Base-by-base conservation (phyloP, 257 asterid species). In the Scutellaria baicalensis region DNA sequence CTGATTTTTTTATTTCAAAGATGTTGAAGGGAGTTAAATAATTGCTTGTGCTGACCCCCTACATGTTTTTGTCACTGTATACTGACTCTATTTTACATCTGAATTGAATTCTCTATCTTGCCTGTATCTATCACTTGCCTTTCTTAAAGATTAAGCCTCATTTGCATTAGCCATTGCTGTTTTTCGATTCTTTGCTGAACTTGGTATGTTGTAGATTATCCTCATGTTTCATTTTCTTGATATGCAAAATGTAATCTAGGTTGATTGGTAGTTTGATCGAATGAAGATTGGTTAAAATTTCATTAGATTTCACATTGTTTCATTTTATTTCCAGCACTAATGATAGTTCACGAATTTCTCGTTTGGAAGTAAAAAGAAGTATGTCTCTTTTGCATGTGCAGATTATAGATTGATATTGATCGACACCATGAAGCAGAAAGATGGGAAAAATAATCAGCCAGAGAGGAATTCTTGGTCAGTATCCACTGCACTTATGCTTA, bases 371-470 rank as follows among this genome's bases (percentile, higher is more conserved):
- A 33, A 6, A n/a, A 57, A 39, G 50, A 67, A 68, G 3, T 14
- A 16, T 20, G n/a, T 40, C 4, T 10, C 8, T 54, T 9, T 21
- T 11, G 9, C 39, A 40, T 66, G 54, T 39, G 52, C 68, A 85
- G 84, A 73, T 70, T 50, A 59, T 69, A 67, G 75, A 68, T 55
- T 62, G 51, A 51, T 62, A 54, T 33, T 8, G 64, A 54, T 33
- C 6, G 64, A 73, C 72, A 81, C 69, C 59, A 84, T 86, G 89
- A 82, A 78, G 66, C 57, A 64, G 8, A 87, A 83, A 70, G 93
- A 88, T 52, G 88, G 79, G 40, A 84, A 78, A 66, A 69, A 80
- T 36, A 52, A 55, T 9, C 86, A 60, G 63, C 64, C 80, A 0
- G 89, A 84, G 17, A 84, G 63, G 44, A 69, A 21, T 59, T 81